Evolutionary conservation across 2,329 filamentous ascomycete species (phyloP).

Genomic region (Didymellaceae sp.): DNA sequence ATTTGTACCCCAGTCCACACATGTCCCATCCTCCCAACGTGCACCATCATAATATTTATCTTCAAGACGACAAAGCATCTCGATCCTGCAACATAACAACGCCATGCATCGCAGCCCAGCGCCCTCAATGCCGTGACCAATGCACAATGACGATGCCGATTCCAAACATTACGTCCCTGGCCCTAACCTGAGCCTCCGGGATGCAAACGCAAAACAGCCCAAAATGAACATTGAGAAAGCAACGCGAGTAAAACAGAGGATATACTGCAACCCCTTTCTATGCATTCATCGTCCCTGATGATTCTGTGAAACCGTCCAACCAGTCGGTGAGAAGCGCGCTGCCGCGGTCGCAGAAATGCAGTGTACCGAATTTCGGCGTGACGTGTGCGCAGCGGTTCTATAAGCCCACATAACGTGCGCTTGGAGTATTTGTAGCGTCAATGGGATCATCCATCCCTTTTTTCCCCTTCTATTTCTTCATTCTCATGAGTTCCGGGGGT

Average conservation of each 20-base stretch:
- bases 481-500: slow-evolving; percentile 55
- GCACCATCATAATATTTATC: slow-evolving; percentile 3
- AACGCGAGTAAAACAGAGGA: slow-evolving; percentile 15
- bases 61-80: background rate
- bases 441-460: background rate
- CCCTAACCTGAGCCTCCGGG: background rate
- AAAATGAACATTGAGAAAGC: background rate
- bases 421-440: background rate
- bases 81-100: background rate
- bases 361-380: background rate
- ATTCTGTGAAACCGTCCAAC: slow-evolving; percentile 2
- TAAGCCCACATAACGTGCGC: background rate
- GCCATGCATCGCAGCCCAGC: slow-evolving; percentile 10
- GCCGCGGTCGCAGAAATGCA: background rate
- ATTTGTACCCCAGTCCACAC: background rate
- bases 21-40: background rate
- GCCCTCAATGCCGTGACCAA: slow-evolving; percentile 6
- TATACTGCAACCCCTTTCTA: slow-evolving; percentile 17
- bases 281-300: slow-evolving; percentile 10
- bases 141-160: background rate
- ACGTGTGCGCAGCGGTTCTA: background rate
- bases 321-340: background rate
- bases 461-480: slow-evolving; percentile 29
- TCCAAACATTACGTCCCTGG: slow-evolving; percentile 12
- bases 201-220: background rate